phyloP scores from a whole-genome alignment of 495 filamentous ascomycete genomes.

The Rhizodiscina lignyota region DNA sequence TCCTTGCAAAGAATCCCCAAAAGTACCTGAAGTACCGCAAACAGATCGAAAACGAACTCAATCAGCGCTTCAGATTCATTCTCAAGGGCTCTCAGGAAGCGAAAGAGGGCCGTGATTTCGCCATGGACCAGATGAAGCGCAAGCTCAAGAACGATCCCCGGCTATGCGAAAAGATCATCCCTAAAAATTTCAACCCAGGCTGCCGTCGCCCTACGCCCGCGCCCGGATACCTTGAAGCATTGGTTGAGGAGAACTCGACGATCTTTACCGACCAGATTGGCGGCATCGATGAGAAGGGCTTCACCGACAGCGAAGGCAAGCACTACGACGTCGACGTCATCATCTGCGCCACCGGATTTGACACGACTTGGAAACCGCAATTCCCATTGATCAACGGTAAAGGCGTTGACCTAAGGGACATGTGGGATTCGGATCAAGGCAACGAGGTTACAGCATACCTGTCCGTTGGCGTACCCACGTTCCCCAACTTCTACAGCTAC shows the following conservation, averaged over 20 bases:
- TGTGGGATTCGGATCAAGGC: conserved; percentile 11
- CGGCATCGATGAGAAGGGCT: conserved; percentile 14
- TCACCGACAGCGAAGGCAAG: conserved; percentile 18
- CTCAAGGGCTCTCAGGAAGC: conserved; percentile 22
- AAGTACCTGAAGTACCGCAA: conserved; percentile 25
- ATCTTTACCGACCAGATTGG: conserved; percentile 20
- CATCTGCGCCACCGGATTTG: conserved; percentile 24
- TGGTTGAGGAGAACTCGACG: conserved; percentile 16
- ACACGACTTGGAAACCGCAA: conserved; percentile 22
- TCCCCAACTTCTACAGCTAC: conserved; percentile 21
- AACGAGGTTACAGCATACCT: conserved; percentile 19
- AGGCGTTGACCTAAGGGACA: conserved; percentile 15
- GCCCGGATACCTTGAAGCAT: conserved; percentile 21
- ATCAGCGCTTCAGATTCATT: conserved; percentile 28
- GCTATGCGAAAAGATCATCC: conserved; percentile 20
- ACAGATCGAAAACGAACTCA: conserved; percentile 26
- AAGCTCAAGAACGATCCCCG: conserved; percentile 16
- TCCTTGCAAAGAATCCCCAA: conserved; percentile 15
- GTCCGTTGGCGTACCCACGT: conserved; percentile 15
- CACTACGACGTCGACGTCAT: conserved; percentile 21
- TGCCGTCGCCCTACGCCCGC: conserved; percentile 22
- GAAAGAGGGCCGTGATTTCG: conserved; percentile 15
- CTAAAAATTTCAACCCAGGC: conserved; percentile 22
- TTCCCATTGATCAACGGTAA: conserved; percentile 19
- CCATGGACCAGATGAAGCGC: conserved; percentile 16